A percentile compares a stretch with the other conserved stretches of the same genome.
Conservation (phyloP, 306 rosid genomes). For the Mimosa pudica region DNA sequence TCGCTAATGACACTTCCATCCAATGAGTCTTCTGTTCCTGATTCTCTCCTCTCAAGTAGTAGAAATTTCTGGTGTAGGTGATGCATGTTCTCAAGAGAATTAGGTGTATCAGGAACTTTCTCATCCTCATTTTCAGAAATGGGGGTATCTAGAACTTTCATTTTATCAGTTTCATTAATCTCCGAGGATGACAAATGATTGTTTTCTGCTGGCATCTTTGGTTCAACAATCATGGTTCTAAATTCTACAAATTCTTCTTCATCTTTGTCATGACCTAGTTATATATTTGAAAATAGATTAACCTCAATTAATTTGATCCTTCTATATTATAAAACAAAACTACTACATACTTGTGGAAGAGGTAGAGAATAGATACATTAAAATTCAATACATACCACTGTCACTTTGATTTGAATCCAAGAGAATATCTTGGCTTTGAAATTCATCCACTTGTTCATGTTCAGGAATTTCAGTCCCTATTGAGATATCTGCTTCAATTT, state of each 20-base stretch:
- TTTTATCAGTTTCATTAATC: slow-evolving; percentile 63
- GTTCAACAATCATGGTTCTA: slow-evolving; percentile 52
- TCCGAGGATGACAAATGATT: slow-evolving; percentile 46
- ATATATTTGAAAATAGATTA: slow-evolving; percentile 5
- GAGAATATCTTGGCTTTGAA: slow-evolving; percentile 48
- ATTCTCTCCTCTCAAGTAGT: slow-evolving; percentile 72
- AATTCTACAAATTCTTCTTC: slow-evolving; percentile 62
- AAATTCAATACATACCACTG: slow-evolving; percentile 49
- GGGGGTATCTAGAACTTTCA: slow-evolving; percentile 76
- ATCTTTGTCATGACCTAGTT: slow-evolving; percentile 21
- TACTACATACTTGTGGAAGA: slow-evolving; percentile 11
- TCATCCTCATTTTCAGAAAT: slow-evolving; percentile 82
- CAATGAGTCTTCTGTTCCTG: slow-evolving; percentile 74
- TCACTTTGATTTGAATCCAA: slow-evolving; percentile 42
- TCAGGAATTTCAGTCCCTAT: slow-evolving; percentile 93
- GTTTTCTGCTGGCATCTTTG: slow-evolving; percentile 40
- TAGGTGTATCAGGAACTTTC: slow-evolving; percentile 76
- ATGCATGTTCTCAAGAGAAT: slow-evolving; percentile 64
- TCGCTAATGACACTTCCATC: slow-evolving; percentile 82
- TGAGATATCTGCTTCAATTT: slow-evolving; percentile 74
- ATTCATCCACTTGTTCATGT: slow-evolving; percentile 64
- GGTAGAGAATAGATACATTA: neutral
- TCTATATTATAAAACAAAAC: neutral
- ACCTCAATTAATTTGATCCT: neutral
- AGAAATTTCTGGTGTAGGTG: slow-evolving; percentile 68